Conservation (phyloP, 176 grass and related monocot genomes). For the Avena sativa region DNA sequence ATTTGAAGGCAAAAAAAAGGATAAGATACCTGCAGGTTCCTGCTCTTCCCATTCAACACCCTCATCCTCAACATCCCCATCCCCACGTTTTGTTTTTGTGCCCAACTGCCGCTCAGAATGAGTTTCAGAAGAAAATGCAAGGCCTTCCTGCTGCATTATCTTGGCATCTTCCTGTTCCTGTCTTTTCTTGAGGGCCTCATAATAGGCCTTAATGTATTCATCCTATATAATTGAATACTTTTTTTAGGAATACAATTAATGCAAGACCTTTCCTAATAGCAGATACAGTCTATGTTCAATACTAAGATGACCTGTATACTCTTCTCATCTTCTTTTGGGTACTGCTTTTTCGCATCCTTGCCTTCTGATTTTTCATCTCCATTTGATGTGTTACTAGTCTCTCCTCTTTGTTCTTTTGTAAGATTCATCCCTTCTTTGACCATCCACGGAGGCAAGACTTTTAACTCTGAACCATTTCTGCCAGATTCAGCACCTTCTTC, state of each 20-base stretch:
- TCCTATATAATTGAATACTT: conserved; percentile 52
- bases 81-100: conserved; percentile 77
- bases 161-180: conserved; percentile 61
- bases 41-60: conserved; percentile 80
- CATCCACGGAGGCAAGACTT: conserved; percentile 97
- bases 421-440: conserved; percentile 96
- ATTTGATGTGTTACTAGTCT: conserved; percentile 46
- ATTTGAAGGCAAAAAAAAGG: background rate
- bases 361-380: conserved; percentile 44
- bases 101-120: conserved; percentile 70
- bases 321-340: conserved; percentile 72
- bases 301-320: conserved; percentile 62
- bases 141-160: conserved; percentile 57
- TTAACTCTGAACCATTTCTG: conserved; percentile 49
- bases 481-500: conserved; percentile 70
- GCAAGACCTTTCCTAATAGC: conserved; percentile 5
- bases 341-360: conserved; percentile 76
- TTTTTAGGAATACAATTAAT: conserved; percentile 18
- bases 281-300: conserved; percentile 37
- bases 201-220: conserved; percentile 91
- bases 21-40: conserved; percentile 61
- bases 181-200: conserved; percentile 71
- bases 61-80: conserved; percentile 64
- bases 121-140: conserved; percentile 40
- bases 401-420: conserved; percentile 95